Evolutionary conservation across 495 filamentous ascomycete species (phyloP).

Genomic region (Podospora pseudopauciseta): DNA sequence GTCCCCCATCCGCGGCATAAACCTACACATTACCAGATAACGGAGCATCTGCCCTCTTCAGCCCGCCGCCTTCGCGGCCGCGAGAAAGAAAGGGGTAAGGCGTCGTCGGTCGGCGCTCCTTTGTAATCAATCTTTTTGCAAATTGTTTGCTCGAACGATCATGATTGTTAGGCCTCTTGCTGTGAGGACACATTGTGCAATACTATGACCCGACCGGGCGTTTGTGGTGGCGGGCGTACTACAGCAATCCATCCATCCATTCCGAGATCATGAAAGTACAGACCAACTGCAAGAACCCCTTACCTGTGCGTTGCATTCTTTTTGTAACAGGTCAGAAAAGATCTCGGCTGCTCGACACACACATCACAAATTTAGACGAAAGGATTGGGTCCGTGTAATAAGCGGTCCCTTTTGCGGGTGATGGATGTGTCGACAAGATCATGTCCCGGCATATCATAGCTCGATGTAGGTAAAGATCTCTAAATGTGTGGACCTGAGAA

Average conservation of each 20-base stretch:
- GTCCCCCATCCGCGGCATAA: slow-evolving; percentile 1
- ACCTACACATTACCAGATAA: slow-evolving; percentile 9
- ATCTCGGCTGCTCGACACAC: not conserved
- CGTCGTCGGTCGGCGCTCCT: not conserved
- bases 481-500: not conserved
- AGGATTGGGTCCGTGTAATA: not conserved
- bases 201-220: not conserved
- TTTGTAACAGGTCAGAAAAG: not conserved
- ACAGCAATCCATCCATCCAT: not conserved
- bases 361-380: not conserved
- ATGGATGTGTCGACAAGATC: not conserved
- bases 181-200: not conserved
- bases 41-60: slow-evolving; percentile 5
- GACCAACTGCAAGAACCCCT: not conserved
- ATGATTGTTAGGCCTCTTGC: not conserved
- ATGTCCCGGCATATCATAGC: not conserved
- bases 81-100: not conserved
- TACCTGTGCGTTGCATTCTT: not conserved
- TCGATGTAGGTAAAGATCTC: not conserved
- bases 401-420: not conserved
- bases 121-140: not conserved
- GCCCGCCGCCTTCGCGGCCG: slow-evolving; percentile 1
- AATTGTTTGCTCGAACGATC: not conserved
- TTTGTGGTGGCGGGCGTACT: not conserved
- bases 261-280: not conserved